phyloP scores from a whole-genome alignment of 2,329 filamentous ascomycete species.

The Chaetomiaceae sp. region DNA sequence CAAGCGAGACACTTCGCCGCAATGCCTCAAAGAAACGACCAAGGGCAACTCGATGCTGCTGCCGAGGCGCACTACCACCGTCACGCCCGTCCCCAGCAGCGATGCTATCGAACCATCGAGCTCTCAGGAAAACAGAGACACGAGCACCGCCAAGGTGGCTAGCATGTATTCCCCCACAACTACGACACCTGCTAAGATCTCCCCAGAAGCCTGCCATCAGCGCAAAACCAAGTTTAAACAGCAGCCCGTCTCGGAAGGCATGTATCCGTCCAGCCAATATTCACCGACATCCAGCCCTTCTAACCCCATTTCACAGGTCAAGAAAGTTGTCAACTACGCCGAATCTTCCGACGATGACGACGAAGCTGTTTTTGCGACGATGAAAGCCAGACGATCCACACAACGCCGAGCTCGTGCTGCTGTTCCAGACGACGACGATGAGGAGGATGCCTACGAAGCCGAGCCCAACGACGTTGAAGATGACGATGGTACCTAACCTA shows the following conservation, averaged over 20 bases:
- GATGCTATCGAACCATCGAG: constrained; percentile 64
- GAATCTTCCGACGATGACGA: constrained; percentile 81
- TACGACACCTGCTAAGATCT: constrained; percentile 39
- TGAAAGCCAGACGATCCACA: constrained; percentile 37
- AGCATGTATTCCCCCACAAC: constrained; percentile 32
- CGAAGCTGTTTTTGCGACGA: constrained; percentile 60
- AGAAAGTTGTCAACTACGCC: constrained; percentile 68
- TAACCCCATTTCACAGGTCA: constrained; percentile 35
- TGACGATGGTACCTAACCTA: constrained; percentile 39
- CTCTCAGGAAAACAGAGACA: constrained; percentile 61
- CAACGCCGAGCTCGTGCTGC: constrained; percentile 50
- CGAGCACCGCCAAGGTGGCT: constrained; percentile 35
- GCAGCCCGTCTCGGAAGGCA: constrained; percentile 80
- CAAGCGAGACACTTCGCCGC: constrained; percentile 30
- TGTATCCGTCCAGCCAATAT: constrained; percentile 13
- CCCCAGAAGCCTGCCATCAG: constrained; percentile 38
- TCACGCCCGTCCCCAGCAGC: constrained; percentile 77
- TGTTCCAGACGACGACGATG: constrained; percentile 65
- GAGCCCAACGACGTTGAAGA: constrained; percentile 55
- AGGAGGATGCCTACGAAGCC: constrained; percentile 62
- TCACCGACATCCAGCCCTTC: background rate
- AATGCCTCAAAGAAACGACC: constrained; percentile 44
- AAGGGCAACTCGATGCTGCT: constrained; percentile 41
- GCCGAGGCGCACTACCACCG: constrained; percentile 38
- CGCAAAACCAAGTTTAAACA: constrained; percentile 41